Percentiles rank a stretch among this genome's conserved stretches.
phyloP scores from a whole-genome alignment of 768 basidiomycete species.

The Tylopilus balloui region DNA sequence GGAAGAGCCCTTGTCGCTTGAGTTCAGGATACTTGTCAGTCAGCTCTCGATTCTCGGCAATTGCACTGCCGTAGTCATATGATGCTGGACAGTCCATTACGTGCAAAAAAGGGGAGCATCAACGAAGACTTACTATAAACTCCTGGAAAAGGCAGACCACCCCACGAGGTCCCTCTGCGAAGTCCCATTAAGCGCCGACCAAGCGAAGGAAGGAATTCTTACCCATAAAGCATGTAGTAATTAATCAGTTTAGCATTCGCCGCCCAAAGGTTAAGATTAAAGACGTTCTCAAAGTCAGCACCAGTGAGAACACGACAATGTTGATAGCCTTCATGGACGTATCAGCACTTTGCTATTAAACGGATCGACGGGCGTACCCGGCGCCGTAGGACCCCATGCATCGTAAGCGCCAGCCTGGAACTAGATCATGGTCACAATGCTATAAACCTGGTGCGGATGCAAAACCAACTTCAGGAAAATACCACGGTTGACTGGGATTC shows the following conservation, averaged over 20 bases:
- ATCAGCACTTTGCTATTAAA: constrained; percentile 1
- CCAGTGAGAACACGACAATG: constrained; percentile 65
- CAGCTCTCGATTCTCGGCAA: constrained; percentile 63
- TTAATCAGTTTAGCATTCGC: constrained; percentile 77
- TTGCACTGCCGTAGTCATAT: constrained; percentile 77
- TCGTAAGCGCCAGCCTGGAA: constrained; percentile 78
- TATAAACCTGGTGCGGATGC: not conserved
- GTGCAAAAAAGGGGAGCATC: not conserved
- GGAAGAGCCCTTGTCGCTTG: constrained; percentile 72
- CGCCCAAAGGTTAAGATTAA: constrained; percentile 75
- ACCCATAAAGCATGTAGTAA: constrained; percentile 86
- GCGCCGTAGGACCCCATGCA: constrained; percentile 73
- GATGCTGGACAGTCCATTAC: constrained; percentile 36
- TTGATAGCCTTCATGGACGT: constrained; percentile 46
- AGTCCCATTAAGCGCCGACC: not conserved
- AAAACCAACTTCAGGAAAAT: constrained; percentile 59
- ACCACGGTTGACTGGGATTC: constrained; percentile 55
- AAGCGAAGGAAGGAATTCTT: constrained; percentile 7
- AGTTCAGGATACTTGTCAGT: constrained; percentile 71
- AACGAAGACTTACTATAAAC: constrained; percentile 48
- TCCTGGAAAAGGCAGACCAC: constrained; percentile 71
- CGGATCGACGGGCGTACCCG: constrained; percentile 38
- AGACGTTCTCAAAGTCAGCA: constrained; percentile 72
- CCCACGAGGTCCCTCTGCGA: constrained; percentile 80
- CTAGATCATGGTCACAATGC: constrained; percentile 29